Evolutionary conservation across 805 yeast genomes (phyloP), one percentile per base, ranked within the genome.

Genomic region (Nakazawaea siamensis): DNA sequence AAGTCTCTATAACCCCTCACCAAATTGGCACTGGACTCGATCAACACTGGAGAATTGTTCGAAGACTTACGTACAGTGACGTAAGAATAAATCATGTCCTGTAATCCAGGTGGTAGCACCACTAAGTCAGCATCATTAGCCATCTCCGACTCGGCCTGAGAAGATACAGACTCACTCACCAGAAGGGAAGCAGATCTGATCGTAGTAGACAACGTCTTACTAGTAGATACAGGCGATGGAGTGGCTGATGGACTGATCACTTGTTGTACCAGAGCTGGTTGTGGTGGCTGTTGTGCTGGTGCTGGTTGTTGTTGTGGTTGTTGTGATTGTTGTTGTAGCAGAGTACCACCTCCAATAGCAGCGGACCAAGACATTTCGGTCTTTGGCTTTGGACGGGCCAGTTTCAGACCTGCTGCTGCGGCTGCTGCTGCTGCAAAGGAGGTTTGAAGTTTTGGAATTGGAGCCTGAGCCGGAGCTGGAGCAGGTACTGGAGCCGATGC

Each of bases 71-170:
- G 18, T 21, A 29, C 36, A 3, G 33, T 24, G 23, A 29, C 34
- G 24, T 47, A 52, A 8, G 45, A 34, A 12, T 49, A 43, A 12
- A 54, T 39, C n/a, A 55, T 34, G 31, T 52, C 56, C 29, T 49
- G 45, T 4, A 49, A 29, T 3, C 49, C 48, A 2, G 47, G 44
- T 13, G 40, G 40, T 25, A 37, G 30, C 24, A 33, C 18, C 27
- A 37, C 32, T 20, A 37, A 26, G 15, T 33, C 35, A 6, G 19
- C 31, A 27, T 37, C 40, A 8, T 32, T 18, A 12, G 20, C 26
- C 11, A 32, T 16, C 10, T 37, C 37, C 8, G 26, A 11, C 5
- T 20, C 23, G 10, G 7, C 23, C 10, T 20, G 23, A 8, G 7
- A 7, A 20, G 10, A 7, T 8, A 10, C 10, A 20, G 35, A 18